Percentiles rank a stretch among this genome's conserved stretches.
Evolutionary conservation across 495 filamentous ascomycete species (phyloP).

Genomic region (Cudoniella acicularis): DNA sequence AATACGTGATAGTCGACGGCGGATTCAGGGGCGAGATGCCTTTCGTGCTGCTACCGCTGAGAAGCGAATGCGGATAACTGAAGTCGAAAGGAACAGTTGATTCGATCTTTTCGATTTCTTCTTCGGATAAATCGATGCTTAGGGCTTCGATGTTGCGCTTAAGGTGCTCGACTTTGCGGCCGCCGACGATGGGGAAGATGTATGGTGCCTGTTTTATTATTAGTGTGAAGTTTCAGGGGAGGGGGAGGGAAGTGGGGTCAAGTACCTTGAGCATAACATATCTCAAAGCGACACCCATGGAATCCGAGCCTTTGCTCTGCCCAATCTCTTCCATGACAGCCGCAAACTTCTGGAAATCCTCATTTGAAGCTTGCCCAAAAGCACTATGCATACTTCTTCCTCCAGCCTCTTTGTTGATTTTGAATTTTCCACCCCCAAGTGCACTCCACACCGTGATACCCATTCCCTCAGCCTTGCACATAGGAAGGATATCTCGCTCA

Average conservation of each 20-base stretch:
- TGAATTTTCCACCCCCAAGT: conserved; percentile 51
- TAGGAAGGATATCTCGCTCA: conserved; percentile 55
- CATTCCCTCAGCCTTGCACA: conserved; percentile 55
- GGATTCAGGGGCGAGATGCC: background rate
- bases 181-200: conserved; percentile 69
- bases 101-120: conserved; percentile 64
- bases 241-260: background rate
- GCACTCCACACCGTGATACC: conserved; percentile 54
- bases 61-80: conserved; percentile 46
- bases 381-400: background rate
- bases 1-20: no score
- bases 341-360: conserved; percentile 44
- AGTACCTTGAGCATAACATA: conserved; percentile 61
- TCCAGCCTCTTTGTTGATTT: conserved; percentile 36
- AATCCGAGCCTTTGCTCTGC: conserved; percentile 39
- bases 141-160: conserved; percentile 64
- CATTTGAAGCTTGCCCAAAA: conserved; percentile 14
- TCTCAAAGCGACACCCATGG: conserved; percentile 60
- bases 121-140: conserved; percentile 44
- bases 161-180: conserved; percentile 50
- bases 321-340: conserved; percentile 53
- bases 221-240: conserved; percentile 40
- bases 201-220: conserved; percentile 49
- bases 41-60: background rate
- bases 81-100: conserved; percentile 53